Evolutionary conservation across 306 rosid species (phyloP).

Genomic region (Quercus glauca): DNA sequence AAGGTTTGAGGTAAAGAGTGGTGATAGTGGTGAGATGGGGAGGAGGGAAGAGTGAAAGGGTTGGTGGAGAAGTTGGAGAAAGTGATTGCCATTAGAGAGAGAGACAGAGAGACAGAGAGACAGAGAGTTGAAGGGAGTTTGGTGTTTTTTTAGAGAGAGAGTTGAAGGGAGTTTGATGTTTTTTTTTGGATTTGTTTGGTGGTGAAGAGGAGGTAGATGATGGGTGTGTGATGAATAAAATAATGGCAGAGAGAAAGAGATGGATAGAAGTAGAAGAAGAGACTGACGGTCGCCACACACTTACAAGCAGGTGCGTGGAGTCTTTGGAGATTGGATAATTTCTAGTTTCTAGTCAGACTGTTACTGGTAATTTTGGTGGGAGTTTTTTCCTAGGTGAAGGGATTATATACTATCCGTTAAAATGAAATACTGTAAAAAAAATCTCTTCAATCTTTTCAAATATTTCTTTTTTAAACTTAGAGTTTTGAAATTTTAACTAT

Average conservation of each 20-base stretch:
- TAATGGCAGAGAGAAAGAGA: not conserved
- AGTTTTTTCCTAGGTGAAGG: too few species aligned
- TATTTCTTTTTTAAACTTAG: too few species aligned
- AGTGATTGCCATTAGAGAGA: conserved; percentile 43
- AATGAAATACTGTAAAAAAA: too few species aligned
- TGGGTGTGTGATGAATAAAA: not conserved
- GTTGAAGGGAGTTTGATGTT: not conserved
- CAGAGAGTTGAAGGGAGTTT: not conserved
- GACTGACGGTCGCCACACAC: too few species aligned
- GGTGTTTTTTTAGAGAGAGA: not conserved
- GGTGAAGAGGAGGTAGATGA: not conserved
- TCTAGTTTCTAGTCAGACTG: too few species aligned
- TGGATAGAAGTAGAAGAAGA: too few species aligned
- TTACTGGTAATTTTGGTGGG: too few species aligned
- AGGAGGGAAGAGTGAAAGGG: conserved; percentile 28
- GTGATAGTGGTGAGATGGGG: not conserved
- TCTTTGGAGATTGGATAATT: too few species aligned
- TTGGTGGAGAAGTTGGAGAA: conserved; percentile 39
- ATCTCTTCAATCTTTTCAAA: too few species aligned
- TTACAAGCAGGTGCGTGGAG: too few species aligned
- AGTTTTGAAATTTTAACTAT: too few species aligned
- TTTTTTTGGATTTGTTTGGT: not conserved
- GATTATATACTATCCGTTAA: too few species aligned
- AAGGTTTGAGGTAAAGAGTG: conserved; percentile 20
- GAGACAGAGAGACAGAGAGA: not conserved